Conservation (phyloP, 176 grass and related monocot genomes). For the Lolium rigidum region DNA sequence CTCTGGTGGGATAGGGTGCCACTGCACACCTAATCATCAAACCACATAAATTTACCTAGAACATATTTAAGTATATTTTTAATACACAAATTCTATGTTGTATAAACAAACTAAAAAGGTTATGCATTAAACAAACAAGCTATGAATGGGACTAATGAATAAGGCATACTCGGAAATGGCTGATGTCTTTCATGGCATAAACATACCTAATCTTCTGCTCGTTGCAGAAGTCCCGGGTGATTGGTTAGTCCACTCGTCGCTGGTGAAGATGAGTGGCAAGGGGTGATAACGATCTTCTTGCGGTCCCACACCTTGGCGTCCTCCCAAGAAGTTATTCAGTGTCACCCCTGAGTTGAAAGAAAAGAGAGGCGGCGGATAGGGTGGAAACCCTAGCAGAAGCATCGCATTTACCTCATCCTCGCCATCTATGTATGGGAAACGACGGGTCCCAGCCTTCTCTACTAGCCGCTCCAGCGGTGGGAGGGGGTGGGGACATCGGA, state of each 20-base stretch:
- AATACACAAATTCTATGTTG: background rate
- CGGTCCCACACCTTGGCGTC: conserved; percentile 91
- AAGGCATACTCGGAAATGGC: conserved; percentile 67
- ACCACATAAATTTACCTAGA: conserved; percentile 68
- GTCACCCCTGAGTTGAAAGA: no score
- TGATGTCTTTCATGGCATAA: conserved; percentile 88
- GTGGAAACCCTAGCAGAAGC: no score
- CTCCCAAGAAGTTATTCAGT: conserved; percentile 29
- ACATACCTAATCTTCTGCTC: conserved; percentile 96
- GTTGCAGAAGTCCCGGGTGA: conserved; percentile 78
- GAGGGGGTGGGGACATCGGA: no score
- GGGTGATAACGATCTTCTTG: conserved; percentile 92
- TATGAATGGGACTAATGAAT: background rate
- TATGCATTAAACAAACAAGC: conserved; percentile 18
- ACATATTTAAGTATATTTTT: background rate
- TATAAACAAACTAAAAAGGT: background rate
- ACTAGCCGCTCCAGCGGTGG: no score
- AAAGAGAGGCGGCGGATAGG: no score
- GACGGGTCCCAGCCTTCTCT: no score
- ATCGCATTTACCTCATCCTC: no score
- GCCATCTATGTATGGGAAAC: no score
- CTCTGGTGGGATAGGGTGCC: no score
- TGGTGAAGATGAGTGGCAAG: conserved; percentile 96
- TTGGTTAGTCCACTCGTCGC: conserved; percentile 85
- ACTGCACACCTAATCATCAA: no score